Base-by-base conservation (phyloP, 148 eudicot species). In the Dysphania ambrosioides region DNA sequence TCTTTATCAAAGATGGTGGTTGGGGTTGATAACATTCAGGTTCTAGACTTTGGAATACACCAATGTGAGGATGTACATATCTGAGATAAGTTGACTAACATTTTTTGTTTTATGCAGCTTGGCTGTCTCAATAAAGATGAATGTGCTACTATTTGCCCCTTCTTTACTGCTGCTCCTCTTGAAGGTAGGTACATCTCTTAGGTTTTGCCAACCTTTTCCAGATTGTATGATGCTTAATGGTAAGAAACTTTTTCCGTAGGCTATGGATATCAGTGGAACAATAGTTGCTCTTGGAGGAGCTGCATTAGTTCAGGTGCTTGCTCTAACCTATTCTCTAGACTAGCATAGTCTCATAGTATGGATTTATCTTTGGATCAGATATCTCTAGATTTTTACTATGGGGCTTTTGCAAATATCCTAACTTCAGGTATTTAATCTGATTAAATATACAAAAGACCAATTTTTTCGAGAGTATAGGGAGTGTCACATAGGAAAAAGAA, bases 121-220 rank as follows among this genome's bases (percentile, higher is more conserved):
- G 74, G 98, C 98, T 72, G 98, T 94, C 74, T 91, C 98, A 29
- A 82, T 94, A 70, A 94, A 94, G 86, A 94, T 94, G 98, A 94
- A 94, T 79, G 97, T 94, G 81, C 98, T 94, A 63, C 98, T 94
- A 55, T 94, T 81, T 90, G 98, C 98, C 62, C 98, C 98, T 66
- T 88, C 98, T 26, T 79, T 94, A 74, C 84, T 94, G 42, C 84
- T 94, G 57, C 89, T 94, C 65, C 71, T 94, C 91, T 75, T 94
- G 74, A 90, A 94, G 98, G 98, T 94, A 84, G 31, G 41, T 72
- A 32, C 47, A 26, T 70, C 16, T 73, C 24, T 44, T 64, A 42
- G 53, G 5, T 21, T 70, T 26, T 77, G 12, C 65, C 9, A 36
- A 73, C 30, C 49, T 51, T 23, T 71, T 59, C 6, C 19, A 59